Evolutionary conservation across 176 grass and related monocot genomes (phyloP).

Genomic region (Musa itinerans): DNA sequence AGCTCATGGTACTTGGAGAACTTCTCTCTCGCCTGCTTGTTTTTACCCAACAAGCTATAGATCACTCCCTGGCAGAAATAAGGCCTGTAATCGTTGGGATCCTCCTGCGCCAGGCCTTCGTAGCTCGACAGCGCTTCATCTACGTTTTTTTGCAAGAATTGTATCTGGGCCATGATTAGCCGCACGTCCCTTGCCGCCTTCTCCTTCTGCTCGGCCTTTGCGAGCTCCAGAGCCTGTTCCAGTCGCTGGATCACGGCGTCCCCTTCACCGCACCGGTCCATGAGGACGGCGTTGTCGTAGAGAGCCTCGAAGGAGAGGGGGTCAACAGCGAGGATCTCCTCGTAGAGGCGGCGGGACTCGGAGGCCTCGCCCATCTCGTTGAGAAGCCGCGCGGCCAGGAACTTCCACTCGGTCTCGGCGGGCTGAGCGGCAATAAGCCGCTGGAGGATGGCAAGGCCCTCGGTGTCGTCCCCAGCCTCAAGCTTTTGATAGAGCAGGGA

Average conservation of each 20-base stretch:
- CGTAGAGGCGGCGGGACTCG: conserved; percentile 25
- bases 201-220: conserved; percentile 19
- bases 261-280: conserved; percentile 24
- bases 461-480: conserved; percentile 18
- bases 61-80: conserved; percentile 54
- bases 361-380: conserved; percentile 16
- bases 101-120: conserved; percentile 50
- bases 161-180: conserved; percentile 48
- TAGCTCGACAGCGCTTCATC: conserved; percentile 51
- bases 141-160: conserved; percentile 55
- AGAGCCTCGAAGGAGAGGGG: conserved; percentile 45
- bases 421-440: conserved; percentile 22
- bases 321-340: conserved; percentile 31
- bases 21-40: conserved; percentile 29
- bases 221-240: conserved; percentile 25
- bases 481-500: conserved; percentile 22
- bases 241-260: conserved; percentile 32
- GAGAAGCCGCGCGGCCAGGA: conserved; percentile 27
- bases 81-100: conserved; percentile 48
- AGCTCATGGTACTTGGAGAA: conserved; percentile 39
- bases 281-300: conserved; percentile 45
- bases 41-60: conserved; percentile 36
- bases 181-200: conserved; percentile 25
- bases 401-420: conserved; percentile 26
- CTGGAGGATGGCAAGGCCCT: conserved; percentile 20